These are phyloP conservation scores for Pelargonium citronellum DNA, from an alignment of 441 rosid species.

Conservation along the genomic window DNA sequence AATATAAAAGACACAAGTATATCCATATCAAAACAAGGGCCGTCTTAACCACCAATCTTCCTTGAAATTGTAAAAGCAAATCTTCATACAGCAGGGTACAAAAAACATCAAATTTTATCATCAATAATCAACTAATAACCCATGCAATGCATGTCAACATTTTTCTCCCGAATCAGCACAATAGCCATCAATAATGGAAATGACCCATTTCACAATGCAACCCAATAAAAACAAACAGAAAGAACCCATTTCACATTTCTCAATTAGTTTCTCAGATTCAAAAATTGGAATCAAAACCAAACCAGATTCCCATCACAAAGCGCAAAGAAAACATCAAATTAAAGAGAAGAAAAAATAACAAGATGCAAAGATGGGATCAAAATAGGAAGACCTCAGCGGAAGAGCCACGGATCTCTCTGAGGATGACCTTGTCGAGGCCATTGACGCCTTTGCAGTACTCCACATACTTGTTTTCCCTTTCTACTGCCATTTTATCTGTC, in stretches of 20 bases:
- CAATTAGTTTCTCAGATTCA: neutral
- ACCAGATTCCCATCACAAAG: neutral
- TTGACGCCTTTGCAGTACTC: conserved; percentile 47
- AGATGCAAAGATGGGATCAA: neutral
- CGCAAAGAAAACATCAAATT: neutral
- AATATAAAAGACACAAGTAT: too few relatives aligned
- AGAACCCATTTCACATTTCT: conserved; percentile 1
- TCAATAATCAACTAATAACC: too few relatives aligned
- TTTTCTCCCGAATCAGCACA: neutral
- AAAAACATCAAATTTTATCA: too few relatives aligned
- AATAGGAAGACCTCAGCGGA: conserved; percentile 46
- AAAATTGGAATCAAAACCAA: neutral
- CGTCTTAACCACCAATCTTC: too few relatives aligned
- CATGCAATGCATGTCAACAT: too few relatives aligned
- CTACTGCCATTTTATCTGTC: neutral
- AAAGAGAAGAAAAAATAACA: neutral
- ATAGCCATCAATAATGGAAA: neutral
- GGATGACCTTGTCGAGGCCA: conserved; percentile 55
- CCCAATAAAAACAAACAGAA: neutral
- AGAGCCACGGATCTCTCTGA: conserved; percentile 45
- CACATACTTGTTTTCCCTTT: conserved; percentile 16
- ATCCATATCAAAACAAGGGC: too few relatives aligned
- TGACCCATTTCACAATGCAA: neutral
- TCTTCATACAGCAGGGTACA: too few relatives aligned
- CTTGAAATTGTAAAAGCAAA: too few relatives aligned